These are phyloP conservation scores for Umbellularia californica DNA, from an alignment of 164 flowering plant genomes.

Conservation along the genomic window DNA sequence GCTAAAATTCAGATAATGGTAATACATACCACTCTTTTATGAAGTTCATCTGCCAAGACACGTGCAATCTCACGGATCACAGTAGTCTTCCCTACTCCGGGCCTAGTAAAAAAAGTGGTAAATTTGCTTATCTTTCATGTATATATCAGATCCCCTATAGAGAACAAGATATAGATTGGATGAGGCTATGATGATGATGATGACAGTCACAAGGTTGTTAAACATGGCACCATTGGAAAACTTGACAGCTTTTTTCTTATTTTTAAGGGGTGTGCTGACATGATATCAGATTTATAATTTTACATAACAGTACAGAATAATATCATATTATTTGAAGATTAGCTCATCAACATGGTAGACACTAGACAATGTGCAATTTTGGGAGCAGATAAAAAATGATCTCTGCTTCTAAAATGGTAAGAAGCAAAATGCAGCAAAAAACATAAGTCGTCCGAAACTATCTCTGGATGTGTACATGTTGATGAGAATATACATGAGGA, in stretches of 20 bases:
- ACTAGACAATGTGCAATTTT: neutral
- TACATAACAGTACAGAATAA: neutral
- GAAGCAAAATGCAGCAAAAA: too few species aligned
- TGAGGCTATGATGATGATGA: neutral
- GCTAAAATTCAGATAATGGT: neutral
- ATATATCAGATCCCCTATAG: neutral
- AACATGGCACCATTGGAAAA: neutral
- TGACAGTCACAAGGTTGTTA: neutral
- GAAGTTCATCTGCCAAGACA: constrained; percentile 60
- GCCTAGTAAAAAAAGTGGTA: constrained; percentile 30
- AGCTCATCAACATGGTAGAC: neutral
- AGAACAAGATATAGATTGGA: too few species aligned
- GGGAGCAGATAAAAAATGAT: neutral
- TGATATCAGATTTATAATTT: neutral
- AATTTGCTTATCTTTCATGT: neutral
- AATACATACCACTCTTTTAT: constrained; percentile 57
- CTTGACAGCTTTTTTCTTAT: neutral
- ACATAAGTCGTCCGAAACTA: too few species aligned
- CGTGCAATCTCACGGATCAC: constrained; percentile 71
- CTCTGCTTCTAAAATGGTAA: too few species aligned
- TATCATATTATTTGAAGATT: neutral
- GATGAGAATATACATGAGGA: too few species aligned
- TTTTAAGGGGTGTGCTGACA: neutral
- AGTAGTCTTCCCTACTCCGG: constrained; percentile 80
- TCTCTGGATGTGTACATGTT: neutral